phyloP scores from a whole-genome alignment of 106 monocot genomes.

The Hemerocallis citrina region DNA sequence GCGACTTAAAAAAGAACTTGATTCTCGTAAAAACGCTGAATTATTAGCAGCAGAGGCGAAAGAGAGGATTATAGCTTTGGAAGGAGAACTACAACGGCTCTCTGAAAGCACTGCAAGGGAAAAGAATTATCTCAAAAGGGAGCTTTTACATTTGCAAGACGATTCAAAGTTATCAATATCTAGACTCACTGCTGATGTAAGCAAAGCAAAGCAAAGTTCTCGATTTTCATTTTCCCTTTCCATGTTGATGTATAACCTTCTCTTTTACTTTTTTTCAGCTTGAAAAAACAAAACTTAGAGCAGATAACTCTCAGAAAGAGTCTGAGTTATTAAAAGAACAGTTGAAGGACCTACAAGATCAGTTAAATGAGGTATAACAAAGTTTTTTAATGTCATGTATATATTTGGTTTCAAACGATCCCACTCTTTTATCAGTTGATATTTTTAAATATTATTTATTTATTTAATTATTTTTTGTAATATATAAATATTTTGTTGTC shows the following conservation, averaged over 20 bases:
- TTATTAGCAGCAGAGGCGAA: conserved; percentile 16
- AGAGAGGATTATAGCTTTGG: conserved; percentile 29
- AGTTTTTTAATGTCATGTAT: background rate
- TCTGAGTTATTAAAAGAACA: conserved; percentile 34
- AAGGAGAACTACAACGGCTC: conserved; percentile 29
- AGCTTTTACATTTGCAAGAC: conserved; percentile 35
- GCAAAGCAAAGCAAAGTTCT: background rate
- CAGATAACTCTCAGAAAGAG: conserved; percentile 41
- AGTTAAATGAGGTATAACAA: conserved; percentile 35
- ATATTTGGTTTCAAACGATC: background rate
- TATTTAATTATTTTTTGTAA: too few relatives aligned
- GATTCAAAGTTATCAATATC: conserved; percentile 34
- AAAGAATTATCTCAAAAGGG: conserved; percentile 27
- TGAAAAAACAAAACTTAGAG: conserved; percentile 42
- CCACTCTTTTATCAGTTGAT: too few relatives aligned
- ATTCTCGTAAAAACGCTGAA: conserved; percentile 28
- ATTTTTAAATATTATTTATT: too few relatives aligned
- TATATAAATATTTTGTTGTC: too few relatives aligned
- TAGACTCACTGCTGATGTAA: conserved; percentile 40
- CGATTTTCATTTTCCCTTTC: background rate
- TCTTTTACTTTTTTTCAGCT: conserved; percentile 28
- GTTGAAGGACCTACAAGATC: conserved; percentile 28
- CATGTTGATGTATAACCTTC: background rate
- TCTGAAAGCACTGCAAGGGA: conserved; percentile 49
- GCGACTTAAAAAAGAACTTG: conserved; percentile 45